Base-by-base conservation (phyloP, 2,329 filamentous ascomycete species). In the Diaporthe sp. region DNA sequence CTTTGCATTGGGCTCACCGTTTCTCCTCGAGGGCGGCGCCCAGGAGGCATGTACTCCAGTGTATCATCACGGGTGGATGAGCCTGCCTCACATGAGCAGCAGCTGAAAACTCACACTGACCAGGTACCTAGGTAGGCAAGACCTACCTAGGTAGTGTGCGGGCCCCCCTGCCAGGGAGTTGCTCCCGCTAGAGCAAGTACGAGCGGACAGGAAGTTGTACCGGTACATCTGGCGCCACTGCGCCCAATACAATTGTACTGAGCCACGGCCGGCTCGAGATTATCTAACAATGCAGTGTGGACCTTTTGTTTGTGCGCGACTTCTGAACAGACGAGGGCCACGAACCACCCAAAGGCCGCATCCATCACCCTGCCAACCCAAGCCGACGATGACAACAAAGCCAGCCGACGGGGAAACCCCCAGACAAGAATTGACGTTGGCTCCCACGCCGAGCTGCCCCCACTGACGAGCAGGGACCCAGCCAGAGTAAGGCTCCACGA, bases 41-140 rank as follows among this genome's bases (percentile, higher is more conserved):
- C 12, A 51, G 44, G 31, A 68, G 46, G 25, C 25, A 28, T 15
- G 51, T 55, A 55, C n/a, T 17, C 7, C 13, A 39, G 9, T 42
- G 65, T 55, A 42, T 55, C 65, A 55, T 55, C 34, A 70, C 31
- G 65, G 25, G 65, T 70, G 65, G 49, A 25, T 49, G 65, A 15
- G 44, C 46, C 34, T 42, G 65, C 49, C 62, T 51, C 62, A 51
- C 44, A 34, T 28, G 62, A 53, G 44, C 46, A 68, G 46, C 46
- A 9, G 28, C 62, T 65, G 31, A 49, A 44, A 44, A 31, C 39
- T 39, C 25, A 46, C 60, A 28, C 65, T 15, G 46, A 31, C 61
- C 61, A 46, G 61, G 25, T 49, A 65, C 37, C 37, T 39, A 39
- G 10, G 34, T 34, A 34, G n/a, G 44, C 44, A 15, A 17, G 51